These are phyloP conservation scores for Puya raimondii DNA, from an alignment of 176 grass and related monocot genomes.

Conservation along the genomic window DNA sequence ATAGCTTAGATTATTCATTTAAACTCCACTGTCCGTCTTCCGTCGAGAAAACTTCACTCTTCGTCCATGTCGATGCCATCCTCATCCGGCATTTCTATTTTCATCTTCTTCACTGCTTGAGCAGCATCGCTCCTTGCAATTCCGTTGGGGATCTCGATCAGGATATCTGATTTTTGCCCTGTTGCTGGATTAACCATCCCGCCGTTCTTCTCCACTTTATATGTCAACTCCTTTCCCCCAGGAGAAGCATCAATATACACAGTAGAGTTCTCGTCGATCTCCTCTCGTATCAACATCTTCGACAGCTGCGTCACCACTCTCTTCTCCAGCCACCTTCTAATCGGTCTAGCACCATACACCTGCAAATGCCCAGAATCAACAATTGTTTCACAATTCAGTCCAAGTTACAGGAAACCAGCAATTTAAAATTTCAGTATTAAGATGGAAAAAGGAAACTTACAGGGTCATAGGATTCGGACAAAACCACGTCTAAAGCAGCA, in stretches of 20 bases:
- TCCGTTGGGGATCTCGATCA: constrained; percentile 60
- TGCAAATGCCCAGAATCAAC: background rate
- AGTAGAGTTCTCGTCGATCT: constrained; percentile 76
- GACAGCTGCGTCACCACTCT: constrained; percentile 66
- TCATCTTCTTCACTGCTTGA: constrained; percentile 57
- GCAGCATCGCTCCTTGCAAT: constrained; percentile 14
- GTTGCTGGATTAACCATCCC: constrained; percentile 60
- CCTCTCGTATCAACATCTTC: constrained; percentile 81
- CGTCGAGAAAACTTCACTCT: constrained; percentile 1
- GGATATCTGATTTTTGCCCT: constrained; percentile 57
- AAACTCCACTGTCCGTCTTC: too few relatives aligned
- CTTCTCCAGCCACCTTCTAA: constrained; percentile 92
- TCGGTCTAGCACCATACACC: constrained; percentile 69
- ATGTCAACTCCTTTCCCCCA: constrained; percentile 45
- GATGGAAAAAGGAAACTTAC: constrained; percentile 19
- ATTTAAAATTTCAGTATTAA: background rate
- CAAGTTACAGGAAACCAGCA: background rate
- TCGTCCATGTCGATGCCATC: constrained; percentile 46
- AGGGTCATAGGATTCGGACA: constrained; percentile 75
- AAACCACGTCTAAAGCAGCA: constrained; percentile 66
- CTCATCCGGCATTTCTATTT: constrained; percentile 22
- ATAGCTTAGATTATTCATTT: too few relatives aligned
- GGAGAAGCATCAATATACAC: constrained; percentile 52
- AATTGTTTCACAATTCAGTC: background rate
- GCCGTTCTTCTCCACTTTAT: constrained; percentile 49